Conservation (phyloP, 805 yeast species). For the Saturnispora besseyi region DNA sequence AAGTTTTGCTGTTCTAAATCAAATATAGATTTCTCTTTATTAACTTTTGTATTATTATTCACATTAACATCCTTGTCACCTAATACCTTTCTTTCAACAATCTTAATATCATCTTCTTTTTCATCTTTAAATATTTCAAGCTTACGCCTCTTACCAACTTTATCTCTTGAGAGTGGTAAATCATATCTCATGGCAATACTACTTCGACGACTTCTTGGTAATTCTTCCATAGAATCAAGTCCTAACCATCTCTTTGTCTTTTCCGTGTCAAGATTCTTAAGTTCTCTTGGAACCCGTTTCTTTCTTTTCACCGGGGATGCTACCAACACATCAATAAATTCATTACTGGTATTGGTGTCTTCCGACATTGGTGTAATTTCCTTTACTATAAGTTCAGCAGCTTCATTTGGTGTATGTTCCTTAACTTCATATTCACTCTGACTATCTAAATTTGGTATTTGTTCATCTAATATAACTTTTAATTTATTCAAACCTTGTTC, state of each 20-base stretch:
- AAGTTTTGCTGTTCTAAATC: slow-evolving; percentile 5
- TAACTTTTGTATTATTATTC: background rate
- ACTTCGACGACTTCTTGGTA: slow-evolving; percentile 34
- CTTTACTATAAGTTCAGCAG: background rate
- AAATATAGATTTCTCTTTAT: slow-evolving; percentile 4
- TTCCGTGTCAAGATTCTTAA: slow-evolving; percentile 30
- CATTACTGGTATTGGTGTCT: background rate
- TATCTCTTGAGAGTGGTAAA: slow-evolving; percentile 49
- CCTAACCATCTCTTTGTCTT: slow-evolving; percentile 15
- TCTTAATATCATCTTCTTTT: slow-evolving; percentile 6
- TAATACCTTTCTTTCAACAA: background rate
- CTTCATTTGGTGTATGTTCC: slow-evolving; percentile 3
- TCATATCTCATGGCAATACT: slow-evolving; percentile 56
- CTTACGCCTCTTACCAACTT: background rate
- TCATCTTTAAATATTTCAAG: slow-evolving; percentile 12
- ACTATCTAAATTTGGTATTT: slow-evolving; percentile 3
- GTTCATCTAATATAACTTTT: background rate
- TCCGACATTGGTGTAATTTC: background rate
- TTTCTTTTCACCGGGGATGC: slow-evolving; percentile 13
- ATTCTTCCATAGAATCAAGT: slow-evolving; percentile 19
- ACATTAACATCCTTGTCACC: background rate
- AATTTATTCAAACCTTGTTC: slow-evolving; percentile 12
- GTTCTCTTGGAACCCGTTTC: slow-evolving; percentile 25
- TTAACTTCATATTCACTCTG: background rate
- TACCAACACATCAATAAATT: background rate